These are phyloP conservation scores for Capniomyces stellatus DNA, from an alignment of 371 early-diverging fungal species.

Conservation along the genomic window DNA sequence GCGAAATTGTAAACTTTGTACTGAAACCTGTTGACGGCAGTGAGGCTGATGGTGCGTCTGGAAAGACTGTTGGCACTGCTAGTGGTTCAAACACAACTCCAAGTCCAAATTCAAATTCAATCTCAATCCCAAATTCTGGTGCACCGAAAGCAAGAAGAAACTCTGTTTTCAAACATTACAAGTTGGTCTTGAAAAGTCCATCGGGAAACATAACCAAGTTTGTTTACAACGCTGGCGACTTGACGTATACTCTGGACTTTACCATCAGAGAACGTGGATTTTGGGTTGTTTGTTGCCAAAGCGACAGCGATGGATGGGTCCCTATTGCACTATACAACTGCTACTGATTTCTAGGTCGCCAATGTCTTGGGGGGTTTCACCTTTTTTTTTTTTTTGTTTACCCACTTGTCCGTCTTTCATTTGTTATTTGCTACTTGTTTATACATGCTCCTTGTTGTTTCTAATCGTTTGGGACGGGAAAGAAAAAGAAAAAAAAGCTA, in stretches of 20 bases:
- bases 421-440: no score
- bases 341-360: no score
- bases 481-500: no score
- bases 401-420: no score
- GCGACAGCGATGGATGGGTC: slow-evolving; percentile 24
- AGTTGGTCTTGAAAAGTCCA: slow-evolving; percentile 23
- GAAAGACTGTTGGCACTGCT: neutral
- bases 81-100: neutral
- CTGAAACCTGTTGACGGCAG: slow-evolving; percentile 17
- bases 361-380: no score
- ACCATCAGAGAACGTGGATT: slow-evolving; percentile 26
- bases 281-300: slow-evolving; percentile 24
- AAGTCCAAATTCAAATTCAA: neutral
- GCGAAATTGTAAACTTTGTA: slow-evolving; percentile 20
- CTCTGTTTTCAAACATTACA: slow-evolving; percentile 11
- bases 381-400: no score
- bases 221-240: slow-evolving; percentile 25
- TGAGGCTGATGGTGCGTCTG: neutral
- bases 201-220: slow-evolving; percentile 22
- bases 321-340: slow-evolving; percentile 24
- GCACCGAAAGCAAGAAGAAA: no score
- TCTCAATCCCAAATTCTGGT: no score
- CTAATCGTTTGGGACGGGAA: no score
- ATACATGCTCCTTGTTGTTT: no score
- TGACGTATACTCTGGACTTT: slow-evolving; percentile 22